These are phyloP conservation scores for Ilex paraguariensis DNA, from an alignment of 305 asterid species.

Conservation along the genomic window DNA sequence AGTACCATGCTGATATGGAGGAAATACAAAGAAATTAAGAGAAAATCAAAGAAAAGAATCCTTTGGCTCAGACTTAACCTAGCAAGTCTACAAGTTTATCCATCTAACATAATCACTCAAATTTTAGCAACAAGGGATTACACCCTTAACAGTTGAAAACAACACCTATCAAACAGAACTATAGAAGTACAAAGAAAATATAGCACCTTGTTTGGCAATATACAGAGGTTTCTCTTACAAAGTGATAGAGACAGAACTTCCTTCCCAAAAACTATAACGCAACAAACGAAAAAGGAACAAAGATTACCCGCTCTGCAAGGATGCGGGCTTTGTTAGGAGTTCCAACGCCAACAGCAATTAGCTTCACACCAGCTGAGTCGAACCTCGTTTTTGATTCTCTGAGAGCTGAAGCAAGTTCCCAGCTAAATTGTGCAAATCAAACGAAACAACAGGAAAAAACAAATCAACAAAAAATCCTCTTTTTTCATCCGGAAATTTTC, in stretches of 20 bases:
- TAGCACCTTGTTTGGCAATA: no score
- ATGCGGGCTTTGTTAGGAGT: conserved; percentile 76
- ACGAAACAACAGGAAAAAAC: background rate
- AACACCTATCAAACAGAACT: no score
- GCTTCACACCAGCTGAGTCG: conserved; percentile 73
- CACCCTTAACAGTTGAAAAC: no score
- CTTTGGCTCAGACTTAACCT: no score
- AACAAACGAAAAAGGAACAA: background rate
- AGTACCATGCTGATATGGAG: no score
- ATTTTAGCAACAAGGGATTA: no score
- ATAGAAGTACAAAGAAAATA: no score
- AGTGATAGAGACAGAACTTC: background rate
- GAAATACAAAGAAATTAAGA: no score
- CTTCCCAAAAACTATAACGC: background rate
- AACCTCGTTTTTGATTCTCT: conserved; percentile 65
- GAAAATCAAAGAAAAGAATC: no score
- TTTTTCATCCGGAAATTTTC: background rate
- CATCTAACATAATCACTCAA: no score
- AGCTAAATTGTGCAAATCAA: conserved; percentile 32
- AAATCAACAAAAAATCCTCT: background rate
- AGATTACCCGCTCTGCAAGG: conserved; percentile 70
- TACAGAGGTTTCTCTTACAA: background rate
- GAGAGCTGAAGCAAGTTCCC: conserved; percentile 80
- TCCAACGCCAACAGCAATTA: conserved; percentile 86
- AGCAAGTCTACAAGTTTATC: no score